These are phyloP conservation scores for Fusarium circinatum DNA, from an alignment of 2,329 filamentous ascomycete genomes.

Conservation along the genomic window DNA sequence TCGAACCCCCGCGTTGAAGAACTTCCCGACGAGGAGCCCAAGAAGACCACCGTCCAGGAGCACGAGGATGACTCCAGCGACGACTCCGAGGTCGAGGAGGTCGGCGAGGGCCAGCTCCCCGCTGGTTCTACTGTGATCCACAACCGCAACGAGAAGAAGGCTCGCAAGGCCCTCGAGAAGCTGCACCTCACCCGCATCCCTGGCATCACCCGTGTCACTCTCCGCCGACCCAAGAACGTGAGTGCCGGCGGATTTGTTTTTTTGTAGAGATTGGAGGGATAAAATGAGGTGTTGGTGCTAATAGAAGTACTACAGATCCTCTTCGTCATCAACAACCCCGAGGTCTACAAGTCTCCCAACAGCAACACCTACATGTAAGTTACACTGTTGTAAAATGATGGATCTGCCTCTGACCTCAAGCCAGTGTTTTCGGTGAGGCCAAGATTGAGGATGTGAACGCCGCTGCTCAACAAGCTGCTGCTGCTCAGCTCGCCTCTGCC, in stretches of 20 bases:
- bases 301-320: constrained; percentile 74
- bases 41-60: constrained; percentile 83
- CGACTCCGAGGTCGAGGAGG: constrained; percentile 84
- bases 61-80: constrained; percentile 74
- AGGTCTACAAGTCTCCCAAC: constrained; percentile 99
- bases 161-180: constrained; percentile 98
- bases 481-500: constrained; percentile 88
- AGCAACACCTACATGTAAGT: constrained; percentile 99
- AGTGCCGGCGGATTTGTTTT: constrained; percentile 57
- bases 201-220: constrained; percentile 97
- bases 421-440: constrained; percentile 98
- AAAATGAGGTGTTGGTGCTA: constrained; percentile 34
- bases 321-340: constrained; percentile 99
- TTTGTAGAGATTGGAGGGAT: background rate
- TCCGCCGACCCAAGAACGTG: constrained; percentile 99
- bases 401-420: background rate
- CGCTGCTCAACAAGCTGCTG: constrained; percentile 93
- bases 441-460: constrained; percentile 99
- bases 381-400: background rate
- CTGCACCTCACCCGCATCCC: constrained; percentile 95
- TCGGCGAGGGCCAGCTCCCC: constrained; percentile 79
- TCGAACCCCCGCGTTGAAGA: constrained; percentile 98
- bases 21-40: constrained; percentile 88
- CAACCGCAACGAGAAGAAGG: constrained; percentile 99
- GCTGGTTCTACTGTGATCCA: constrained; percentile 91